A percentile compares a stretch with the other conserved stretches of the same genome.
phyloP scores from a whole-genome alignment of 2,329 filamentous ascomycete genomes.

The Bipolaris zeicola region DNA sequence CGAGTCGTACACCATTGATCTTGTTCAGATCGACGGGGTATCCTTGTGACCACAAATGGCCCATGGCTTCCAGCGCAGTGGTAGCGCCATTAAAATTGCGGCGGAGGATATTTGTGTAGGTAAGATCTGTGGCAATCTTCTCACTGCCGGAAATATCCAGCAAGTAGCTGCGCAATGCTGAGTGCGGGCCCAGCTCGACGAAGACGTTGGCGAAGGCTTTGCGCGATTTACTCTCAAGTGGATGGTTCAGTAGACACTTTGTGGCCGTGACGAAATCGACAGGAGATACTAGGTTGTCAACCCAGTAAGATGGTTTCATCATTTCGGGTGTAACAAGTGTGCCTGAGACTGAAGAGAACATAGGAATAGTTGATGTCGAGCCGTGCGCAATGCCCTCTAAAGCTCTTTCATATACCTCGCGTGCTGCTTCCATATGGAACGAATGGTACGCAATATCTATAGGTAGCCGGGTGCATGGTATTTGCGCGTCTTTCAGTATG shows the following conservation, averaged over 20 bases:
- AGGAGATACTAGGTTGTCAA: conserved; percentile 16
- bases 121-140: background rate
- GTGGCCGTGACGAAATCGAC: conserved; percentile 16
- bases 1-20: background rate
- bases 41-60: conserved; percentile 9
- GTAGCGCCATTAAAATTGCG: conserved; percentile 4
- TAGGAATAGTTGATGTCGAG: conserved; percentile 1
- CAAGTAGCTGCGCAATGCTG: conserved; percentile 9
- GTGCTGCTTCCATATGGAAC: conserved; percentile 44
- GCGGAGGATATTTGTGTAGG: conserved; percentile 2
- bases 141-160: conserved; percentile 6
- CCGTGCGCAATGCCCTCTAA: conserved; percentile 1
- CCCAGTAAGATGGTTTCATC: conserved; percentile 17
- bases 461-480: conserved; percentile 7
- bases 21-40: conserved; percentile 4
- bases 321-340: background rate
- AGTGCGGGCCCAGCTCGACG: conserved; percentile 15
- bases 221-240: conserved; percentile 6
- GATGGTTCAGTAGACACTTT: conserved; percentile 1
- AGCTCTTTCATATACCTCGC: conserved; percentile 5
- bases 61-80: conserved; percentile 8
- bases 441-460: conserved; percentile 48
- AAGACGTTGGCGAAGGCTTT: conserved; percentile 8
- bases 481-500: conserved; percentile 3
- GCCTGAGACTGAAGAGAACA: conserved; percentile 18